phyloP scores from a whole-genome alignment of 345 rosid species.

The Populus tremula region DNA sequence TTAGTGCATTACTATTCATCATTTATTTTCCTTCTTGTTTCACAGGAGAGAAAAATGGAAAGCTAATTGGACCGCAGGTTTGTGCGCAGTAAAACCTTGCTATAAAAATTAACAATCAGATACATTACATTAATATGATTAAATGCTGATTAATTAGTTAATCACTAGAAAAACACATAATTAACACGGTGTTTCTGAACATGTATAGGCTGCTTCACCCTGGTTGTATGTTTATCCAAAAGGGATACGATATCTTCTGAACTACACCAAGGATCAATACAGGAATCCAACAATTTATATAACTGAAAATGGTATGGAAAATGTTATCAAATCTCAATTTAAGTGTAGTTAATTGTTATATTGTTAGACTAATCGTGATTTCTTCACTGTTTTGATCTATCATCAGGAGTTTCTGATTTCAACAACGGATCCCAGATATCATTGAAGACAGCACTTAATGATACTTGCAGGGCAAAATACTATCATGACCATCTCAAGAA shows the following conservation, averaged over 20 bases:
- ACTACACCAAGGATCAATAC: conserved; percentile 15
- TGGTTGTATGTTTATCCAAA: conserved; percentile 7
- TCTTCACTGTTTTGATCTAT: too few relatives aligned
- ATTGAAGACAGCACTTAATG: neutral
- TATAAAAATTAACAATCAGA: neutral
- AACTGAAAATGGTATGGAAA: conserved; percentile 8
- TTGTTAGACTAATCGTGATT: neutral
- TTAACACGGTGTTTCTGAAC: neutral
- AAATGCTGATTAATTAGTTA: neutral
- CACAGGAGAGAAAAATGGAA: too few relatives aligned
- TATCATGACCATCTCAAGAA: conserved; percentile 1
- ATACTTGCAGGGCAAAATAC: conserved; percentile 1
- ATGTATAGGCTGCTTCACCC: neutral
- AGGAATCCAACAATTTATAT: neutral
- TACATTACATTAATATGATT: neutral
- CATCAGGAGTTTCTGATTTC: conserved; percentile 7
- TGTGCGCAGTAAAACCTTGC: too few relatives aligned
- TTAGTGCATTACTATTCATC: too few relatives aligned
- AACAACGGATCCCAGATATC: neutral
- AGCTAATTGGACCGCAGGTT: too few relatives aligned
- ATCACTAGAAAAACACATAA: neutral
- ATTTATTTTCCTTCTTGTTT: too few relatives aligned
- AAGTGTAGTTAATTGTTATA: neutral
- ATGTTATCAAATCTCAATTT: too few relatives aligned
- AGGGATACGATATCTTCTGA: conserved; percentile 14